phyloP scores from a whole-genome alignment of 2,329 filamentous ascomycete species.

The Ceratocystiopsis minuta region DNA sequence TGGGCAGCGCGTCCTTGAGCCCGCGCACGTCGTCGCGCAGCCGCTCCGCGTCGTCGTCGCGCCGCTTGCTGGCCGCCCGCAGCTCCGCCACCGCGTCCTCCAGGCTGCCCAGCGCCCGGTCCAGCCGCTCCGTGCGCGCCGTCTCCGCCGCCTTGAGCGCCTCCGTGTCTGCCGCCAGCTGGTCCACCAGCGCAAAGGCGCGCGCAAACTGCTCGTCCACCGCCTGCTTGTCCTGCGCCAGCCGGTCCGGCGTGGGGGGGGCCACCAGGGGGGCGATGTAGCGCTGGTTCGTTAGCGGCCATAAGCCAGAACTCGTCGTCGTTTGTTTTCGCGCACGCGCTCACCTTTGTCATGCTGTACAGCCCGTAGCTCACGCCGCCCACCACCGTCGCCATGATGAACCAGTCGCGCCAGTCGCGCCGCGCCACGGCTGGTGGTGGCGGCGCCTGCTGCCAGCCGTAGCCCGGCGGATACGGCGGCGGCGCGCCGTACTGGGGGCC shows the following conservation, averaged over 20 bases:
- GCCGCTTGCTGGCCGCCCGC: slow-evolving; percentile 60
- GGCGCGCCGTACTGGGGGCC: no score
- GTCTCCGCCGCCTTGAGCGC: slow-evolving; percentile 75
- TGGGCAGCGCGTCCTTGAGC: slow-evolving; percentile 71
- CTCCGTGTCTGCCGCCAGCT: slow-evolving; percentile 78
- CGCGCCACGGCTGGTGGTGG: slow-evolving; percentile 44
- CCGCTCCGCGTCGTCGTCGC: slow-evolving; percentile 74
- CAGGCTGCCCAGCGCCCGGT: slow-evolving; percentile 64
- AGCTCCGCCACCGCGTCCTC: slow-evolving; percentile 68
- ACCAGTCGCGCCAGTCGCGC: slow-evolving; percentile 96
- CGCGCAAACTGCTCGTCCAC: slow-evolving; percentile 90
- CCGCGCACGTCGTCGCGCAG: slow-evolving; percentile 72
- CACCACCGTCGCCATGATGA: slow-evolving; percentile 96
- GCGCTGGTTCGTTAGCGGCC: slow-evolving; percentile 33
- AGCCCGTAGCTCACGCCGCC: slow-evolving; percentile 78
- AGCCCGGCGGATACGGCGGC: slow-evolving; percentile 6
- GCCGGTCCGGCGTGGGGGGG: slow-evolving; percentile 79
- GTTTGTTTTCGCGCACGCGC: no score
- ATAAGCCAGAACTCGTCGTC: no score
- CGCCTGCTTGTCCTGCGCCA: slow-evolving; percentile 82
- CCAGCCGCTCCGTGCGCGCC: slow-evolving; percentile 64
- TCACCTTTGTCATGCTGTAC: slow-evolving; percentile 70
- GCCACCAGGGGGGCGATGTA: slow-evolving; percentile 84
- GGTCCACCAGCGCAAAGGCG: slow-evolving; percentile 79
- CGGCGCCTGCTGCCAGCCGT: slow-evolving; percentile 35